Evolutionary conservation across 495 filamentous ascomycete species (phyloP), one percentile per base, ranked within the genome.

Genomic region (Xeromyces bisporus): DNA sequence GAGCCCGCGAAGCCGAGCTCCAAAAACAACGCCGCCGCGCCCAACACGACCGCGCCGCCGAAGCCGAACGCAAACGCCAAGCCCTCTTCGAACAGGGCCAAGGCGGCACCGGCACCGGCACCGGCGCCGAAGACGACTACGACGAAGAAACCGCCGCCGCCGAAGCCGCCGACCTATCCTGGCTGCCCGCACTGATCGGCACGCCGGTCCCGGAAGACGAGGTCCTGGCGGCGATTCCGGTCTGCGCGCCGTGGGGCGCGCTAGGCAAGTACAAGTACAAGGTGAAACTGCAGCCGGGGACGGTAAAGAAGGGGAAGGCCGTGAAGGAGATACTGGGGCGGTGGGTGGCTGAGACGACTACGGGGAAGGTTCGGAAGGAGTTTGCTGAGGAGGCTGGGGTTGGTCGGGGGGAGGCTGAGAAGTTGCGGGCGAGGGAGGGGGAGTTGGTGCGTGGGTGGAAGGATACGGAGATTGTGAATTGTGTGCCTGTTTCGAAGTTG

Each of bases 251-350:
- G 3, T 94, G 85, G 77, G 63, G 64, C 11, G 80, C 89, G 1
- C 61, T 97, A 38, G 53, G 55, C 7, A 69, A 65, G 29, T 79
- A 76, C 42, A 92, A 91, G 55, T 94, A 92, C 58, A 80, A 83
- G 46, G 79, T 70, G 12, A 97, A 96, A 60, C 41, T 97, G 39
- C 89, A 96, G 56, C 89, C 89, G 0, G 89, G 89, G 2, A 43
- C 71, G 2, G 66, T 74, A 42, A 97, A 97, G 66, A 91, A 93
- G 57, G 86, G 87, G 1, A 97, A 93, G 50, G 89, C 87, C 10
- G 73, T 93, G 15, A 80, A 80, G 55, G 85, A 93, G 53, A 79
- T 94, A 24, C 46, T 92, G 11, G 67, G 68, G 23, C 66, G 66
- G 28, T 94, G 89, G 85, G 50, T 66, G 6, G 46, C 47, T 7